Percentiles rank a stretch among this genome's conserved stretches.
These are phyloP conservation scores for Haplosporangium sp. DNA, from an alignment of 371 early-diverging fungal genomes.

Conservation along the genomic window DNA sequence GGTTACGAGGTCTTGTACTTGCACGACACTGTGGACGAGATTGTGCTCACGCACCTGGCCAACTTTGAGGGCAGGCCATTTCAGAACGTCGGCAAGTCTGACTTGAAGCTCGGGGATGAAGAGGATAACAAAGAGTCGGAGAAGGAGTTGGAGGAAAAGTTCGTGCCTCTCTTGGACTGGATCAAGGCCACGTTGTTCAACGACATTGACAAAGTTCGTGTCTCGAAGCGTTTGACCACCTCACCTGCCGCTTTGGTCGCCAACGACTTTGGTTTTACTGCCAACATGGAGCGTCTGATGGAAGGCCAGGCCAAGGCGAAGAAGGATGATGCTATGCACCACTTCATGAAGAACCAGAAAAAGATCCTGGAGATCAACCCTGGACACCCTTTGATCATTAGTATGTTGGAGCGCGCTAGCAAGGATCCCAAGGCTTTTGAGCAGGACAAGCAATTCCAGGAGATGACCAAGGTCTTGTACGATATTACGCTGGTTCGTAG, in stretches of 20 bases:
- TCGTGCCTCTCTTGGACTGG: conserved; percentile 74
- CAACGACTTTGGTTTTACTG: conserved; percentile 79
- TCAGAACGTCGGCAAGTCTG: conserved; percentile 87
- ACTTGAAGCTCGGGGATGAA: conserved; percentile 83
- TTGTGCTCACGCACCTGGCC: conserved; percentile 75
- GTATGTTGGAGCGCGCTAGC: conserved; percentile 63
- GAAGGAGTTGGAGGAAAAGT: conserved; percentile 65
- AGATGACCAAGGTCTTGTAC: conserved; percentile 75
- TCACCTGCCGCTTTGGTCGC: conserved; percentile 84
- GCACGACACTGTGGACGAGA: conserved; percentile 94
- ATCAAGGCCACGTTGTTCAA: conserved; percentile 71
- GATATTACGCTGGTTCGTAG: conserved; percentile 83
- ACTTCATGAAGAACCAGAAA: conserved; percentile 72
- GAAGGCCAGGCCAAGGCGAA: conserved; percentile 62
- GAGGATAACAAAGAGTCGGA: conserved; percentile 59
- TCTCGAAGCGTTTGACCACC: conserved; percentile 80
- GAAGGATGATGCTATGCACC: conserved; percentile 67
- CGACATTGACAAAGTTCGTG: conserved; percentile 75
- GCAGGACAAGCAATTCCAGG: conserved; percentile 62
- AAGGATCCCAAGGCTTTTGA: conserved; percentile 57
- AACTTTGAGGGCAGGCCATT: conserved; percentile 84
- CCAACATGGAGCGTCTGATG: conserved; percentile 89
- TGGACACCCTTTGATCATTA: conserved; percentile 71
- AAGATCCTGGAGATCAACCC: conserved; percentile 92
- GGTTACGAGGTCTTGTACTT: conserved; percentile 94